These are phyloP conservation scores for Setaria italica DNA, from an alignment of 202 grass and related monocot species.

Conservation along the genomic window DNA sequence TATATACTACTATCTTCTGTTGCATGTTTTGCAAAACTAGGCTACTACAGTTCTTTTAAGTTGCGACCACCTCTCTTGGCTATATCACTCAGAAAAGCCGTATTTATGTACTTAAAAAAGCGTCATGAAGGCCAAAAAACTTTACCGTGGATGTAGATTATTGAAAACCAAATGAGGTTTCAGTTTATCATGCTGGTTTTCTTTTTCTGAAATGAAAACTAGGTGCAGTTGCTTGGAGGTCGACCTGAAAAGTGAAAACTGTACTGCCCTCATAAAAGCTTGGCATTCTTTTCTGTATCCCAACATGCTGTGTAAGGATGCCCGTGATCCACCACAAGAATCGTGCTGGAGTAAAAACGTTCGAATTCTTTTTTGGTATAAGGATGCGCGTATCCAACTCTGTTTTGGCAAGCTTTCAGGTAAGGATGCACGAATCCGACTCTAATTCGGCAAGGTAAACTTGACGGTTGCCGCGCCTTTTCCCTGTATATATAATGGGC, in stretches of 20 bases:
- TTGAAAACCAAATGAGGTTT: not conserved
- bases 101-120: constrained; percentile 1
- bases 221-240: not conserved
- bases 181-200: not conserved
- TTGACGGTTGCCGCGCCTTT: not conserved
- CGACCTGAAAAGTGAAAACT: too few relatives aligned
- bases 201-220: not conserved
- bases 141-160: not conserved
- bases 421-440: not conserved
- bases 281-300: too few relatives aligned
- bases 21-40: not conserved
- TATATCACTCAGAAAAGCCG: not conserved
- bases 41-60: not conserved
- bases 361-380: not conserved
- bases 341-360: not conserved
- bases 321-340: not conserved
- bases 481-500: not conserved
- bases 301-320: not conserved
- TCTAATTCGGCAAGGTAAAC: not conserved
- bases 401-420: not conserved
- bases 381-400: not conserved
- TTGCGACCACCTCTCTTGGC: not conserved
- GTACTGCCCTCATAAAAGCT: too few relatives aligned
- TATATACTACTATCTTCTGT: not conserved
- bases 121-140: not conserved